Percentiles rank a stretch among this genome's conserved stretches.
Evolutionary conservation across 1,284 basidiomycete genomes (phyloP).

Genomic region (Calocybe gambosa): DNA sequence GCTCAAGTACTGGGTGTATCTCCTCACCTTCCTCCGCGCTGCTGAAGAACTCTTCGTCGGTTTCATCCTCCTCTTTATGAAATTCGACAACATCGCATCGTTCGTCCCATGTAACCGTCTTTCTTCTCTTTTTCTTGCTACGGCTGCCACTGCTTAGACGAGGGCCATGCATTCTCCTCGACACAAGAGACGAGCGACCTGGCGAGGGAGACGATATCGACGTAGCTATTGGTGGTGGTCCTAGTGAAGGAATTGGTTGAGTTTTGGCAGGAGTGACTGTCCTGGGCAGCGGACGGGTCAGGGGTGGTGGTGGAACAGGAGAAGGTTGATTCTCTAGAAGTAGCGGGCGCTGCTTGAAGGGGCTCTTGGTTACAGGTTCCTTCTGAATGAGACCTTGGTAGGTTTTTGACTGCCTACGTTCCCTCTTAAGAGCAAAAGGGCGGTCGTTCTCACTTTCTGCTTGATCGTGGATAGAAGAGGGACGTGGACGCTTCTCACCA

Average conservation of each 20-base stretch:
- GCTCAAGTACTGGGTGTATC: slow-evolving; percentile 23
- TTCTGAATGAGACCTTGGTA: slow-evolving; percentile 70
- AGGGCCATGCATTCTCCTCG: slow-evolving; percentile 79
- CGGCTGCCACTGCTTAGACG: slow-evolving; percentile 47
- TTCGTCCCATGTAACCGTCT: slow-evolving; percentile 85
- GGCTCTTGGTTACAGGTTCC: slow-evolving; percentile 80
- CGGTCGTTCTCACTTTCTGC: slow-evolving; percentile 66
- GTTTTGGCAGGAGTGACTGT: slow-evolving; percentile 19
- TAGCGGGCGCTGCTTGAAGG: slow-evolving; percentile 48
- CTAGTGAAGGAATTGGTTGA: slow-evolving; percentile 19
- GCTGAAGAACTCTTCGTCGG: slow-evolving; percentile 41
- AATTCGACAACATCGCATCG: slow-evolving; percentile 87
- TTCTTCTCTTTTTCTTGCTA: slow-evolving; percentile 49
- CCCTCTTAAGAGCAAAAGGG: slow-evolving; percentile 65
- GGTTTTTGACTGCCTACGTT: slow-evolving; percentile 69
- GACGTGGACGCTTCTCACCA: slow-evolving; percentile 67
- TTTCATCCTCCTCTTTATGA: slow-evolving; percentile 53
- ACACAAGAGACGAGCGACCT: slow-evolving; percentile 69
- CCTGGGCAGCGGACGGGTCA: slow-evolving; percentile 17
- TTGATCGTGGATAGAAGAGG: slow-evolving; percentile 60
- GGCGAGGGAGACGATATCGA: slow-evolving; percentile 41
- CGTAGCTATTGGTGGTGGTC: slow-evolving; percentile 17
- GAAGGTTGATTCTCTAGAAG: slow-evolving; percentile 19
- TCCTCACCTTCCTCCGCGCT: slow-evolving; percentile 22
- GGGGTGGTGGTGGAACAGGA: slow-evolving; percentile 20